These are phyloP conservation scores for Malania oleifera DNA, from an alignment of 164 flowering plant genomes.

Conservation along the genomic window DNA sequence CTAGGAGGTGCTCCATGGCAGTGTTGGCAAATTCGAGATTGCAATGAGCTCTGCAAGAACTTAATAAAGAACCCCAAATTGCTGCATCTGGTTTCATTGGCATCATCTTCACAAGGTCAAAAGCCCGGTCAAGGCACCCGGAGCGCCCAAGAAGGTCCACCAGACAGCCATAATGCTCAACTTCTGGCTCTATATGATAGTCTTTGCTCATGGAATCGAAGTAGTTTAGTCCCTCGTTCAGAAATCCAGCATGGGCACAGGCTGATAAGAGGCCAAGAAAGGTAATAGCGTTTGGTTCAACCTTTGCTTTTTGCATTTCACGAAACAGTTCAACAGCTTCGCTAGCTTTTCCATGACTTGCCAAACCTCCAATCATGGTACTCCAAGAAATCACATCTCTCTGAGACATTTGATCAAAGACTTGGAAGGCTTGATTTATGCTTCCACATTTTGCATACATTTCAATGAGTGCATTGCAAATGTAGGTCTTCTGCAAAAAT, in stretches of 20 bases:
- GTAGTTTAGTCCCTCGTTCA: constrained; percentile 35
- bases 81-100: constrained; percentile 49
- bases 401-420: constrained; percentile 31
- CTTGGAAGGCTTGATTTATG: constrained; percentile 28
- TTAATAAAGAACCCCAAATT: constrained; percentile 50
- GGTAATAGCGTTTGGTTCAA: constrained; percentile 47
- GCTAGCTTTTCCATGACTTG: constrained; percentile 47
- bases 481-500: constrained; percentile 29
- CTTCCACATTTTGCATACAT: constrained; percentile 65
- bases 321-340: constrained; percentile 39
- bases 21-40: constrained; percentile 38
- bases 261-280: constrained; percentile 48
- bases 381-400: constrained; percentile 56
- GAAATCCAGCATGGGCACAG: constrained; percentile 48
- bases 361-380: constrained; percentile 45
- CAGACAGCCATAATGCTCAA: constrained; percentile 49
- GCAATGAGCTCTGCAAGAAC: constrained; percentile 36
- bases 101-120: constrained; percentile 32
- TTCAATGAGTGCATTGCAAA: constrained; percentile 73
- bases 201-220: constrained; percentile 35
- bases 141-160: constrained; percentile 48
- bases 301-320: constrained; percentile 32
- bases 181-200: constrained; percentile 29
- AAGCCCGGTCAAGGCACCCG: constrained; percentile 35
- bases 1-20: constrained; percentile 44